phyloP scores from a whole-genome alignment of 805 yeast genomes.

The Hanseniaspora meyeri region DNA sequence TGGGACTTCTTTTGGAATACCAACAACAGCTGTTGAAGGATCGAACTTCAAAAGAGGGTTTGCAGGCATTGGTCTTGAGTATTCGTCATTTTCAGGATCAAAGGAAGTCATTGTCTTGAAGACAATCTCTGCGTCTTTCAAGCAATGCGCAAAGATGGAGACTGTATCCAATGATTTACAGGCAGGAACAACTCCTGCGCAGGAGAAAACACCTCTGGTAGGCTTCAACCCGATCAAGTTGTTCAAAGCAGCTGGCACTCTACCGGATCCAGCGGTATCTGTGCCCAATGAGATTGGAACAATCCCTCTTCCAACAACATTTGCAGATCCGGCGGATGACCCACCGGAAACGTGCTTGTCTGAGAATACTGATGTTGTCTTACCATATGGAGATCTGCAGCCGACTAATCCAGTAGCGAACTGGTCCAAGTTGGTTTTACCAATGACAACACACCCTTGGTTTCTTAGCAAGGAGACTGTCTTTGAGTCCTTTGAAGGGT shows the following conservation, averaged over 20 bases:
- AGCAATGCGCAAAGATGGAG: slow-evolving; percentile 64
- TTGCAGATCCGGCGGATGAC: slow-evolving; percentile 91
- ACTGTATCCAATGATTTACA: slow-evolving; percentile 91
- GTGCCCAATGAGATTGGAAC: slow-evolving; percentile 88
- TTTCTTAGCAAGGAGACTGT: slow-evolving; percentile 59
- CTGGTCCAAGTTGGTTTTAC: slow-evolving; percentile 92
- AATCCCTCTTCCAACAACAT: slow-evolving; percentile 76
- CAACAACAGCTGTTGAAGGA: slow-evolving; percentile 45
- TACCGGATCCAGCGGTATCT: slow-evolving; percentile 95
- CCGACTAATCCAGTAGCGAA: slow-evolving; percentile 97
- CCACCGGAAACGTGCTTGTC: slow-evolving; percentile 82
- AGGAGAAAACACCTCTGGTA: slow-evolving; percentile 74
- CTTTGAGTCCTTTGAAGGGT: slow-evolving; percentile 61
- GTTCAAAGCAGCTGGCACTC: slow-evolving; percentile 93
- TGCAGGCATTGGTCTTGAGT: slow-evolving; percentile 62
- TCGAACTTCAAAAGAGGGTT: slow-evolving; percentile 53
- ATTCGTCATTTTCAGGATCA: slow-evolving; percentile 61
- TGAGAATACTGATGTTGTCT: slow-evolving; percentile 68
- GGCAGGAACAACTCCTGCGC: slow-evolving; percentile 92
- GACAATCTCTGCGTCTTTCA: slow-evolving; percentile 71
- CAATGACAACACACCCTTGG: slow-evolving; percentile 88
- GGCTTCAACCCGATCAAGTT: slow-evolving; percentile 89
- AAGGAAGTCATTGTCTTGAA: slow-evolving; percentile 60
- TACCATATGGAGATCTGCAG: slow-evolving; percentile 87
- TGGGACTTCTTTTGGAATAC: slow-evolving; percentile 57